Percentiles rank a stretch among this genome's conserved stretches.
Conservation (phyloP, 2,329 filamentous ascomycete species). For the Fusarium sp. region DNA sequence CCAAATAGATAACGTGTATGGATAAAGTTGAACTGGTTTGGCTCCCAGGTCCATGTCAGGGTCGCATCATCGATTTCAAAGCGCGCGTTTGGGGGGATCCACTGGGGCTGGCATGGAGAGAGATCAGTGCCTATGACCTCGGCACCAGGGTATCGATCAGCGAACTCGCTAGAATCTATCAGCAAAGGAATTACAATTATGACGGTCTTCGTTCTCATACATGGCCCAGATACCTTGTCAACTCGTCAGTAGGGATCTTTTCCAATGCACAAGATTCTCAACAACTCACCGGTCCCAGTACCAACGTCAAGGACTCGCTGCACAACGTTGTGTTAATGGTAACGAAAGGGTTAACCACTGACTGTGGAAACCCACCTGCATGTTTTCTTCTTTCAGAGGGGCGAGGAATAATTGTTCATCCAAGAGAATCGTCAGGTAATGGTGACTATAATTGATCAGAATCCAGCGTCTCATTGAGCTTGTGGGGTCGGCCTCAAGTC, state of each 20-base stretch:
- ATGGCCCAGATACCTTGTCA: slow-evolving; percentile 20
- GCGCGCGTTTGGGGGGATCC: slow-evolving; percentile 20
- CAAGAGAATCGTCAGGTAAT: slow-evolving; percentile 17
- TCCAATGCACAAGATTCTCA: fast-evolving
- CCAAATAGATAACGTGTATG: slow-evolving; percentile 26
- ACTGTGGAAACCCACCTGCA: neutral
- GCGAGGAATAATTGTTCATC: slow-evolving; percentile 12
- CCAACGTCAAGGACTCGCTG: slow-evolving; percentile 14
- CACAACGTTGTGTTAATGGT: neutral
- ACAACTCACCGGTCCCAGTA: slow-evolving; percentile 11
- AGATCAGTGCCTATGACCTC: slow-evolving; percentile 20
- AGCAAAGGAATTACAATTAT: neutral
- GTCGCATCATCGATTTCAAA: slow-evolving; percentile 27
- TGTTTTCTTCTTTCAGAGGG: neutral
- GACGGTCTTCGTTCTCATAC: neutral
- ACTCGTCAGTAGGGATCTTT: neutral
- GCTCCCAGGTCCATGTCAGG: slow-evolving; percentile 14
- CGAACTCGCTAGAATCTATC: slow-evolving; percentile 8
- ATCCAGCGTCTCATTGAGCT: neutral
- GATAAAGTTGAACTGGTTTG: slow-evolving; percentile 11
- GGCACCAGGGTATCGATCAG: slow-evolving; percentile 15
- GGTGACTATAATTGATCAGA: slow-evolving; percentile 8
- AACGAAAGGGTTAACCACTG: neutral
- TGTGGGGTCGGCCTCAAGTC: neutral
- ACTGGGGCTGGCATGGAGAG: slow-evolving; percentile 21